phyloP scores from a whole-genome alignment of 441 rosid genomes.

The Croton laevigatus region DNA sequence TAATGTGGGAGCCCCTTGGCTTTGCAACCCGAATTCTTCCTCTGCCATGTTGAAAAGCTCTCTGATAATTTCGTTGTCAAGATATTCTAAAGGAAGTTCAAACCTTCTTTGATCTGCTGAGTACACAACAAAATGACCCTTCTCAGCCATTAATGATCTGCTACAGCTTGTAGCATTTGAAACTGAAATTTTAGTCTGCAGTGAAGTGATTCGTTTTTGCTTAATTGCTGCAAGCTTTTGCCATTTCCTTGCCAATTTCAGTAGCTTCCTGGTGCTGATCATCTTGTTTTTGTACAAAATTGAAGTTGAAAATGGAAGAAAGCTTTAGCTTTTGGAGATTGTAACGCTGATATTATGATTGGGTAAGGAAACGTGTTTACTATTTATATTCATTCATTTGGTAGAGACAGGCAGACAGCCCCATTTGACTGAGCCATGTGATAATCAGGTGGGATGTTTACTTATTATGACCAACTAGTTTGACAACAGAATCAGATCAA shows the following conservation, averaged over 20 bases:
- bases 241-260: slow-evolving; percentile 14
- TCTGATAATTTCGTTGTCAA: not conserved
- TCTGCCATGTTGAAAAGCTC: slow-evolving; percentile 12
- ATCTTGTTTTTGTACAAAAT: not conserved
- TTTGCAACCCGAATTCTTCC: slow-evolving; percentile 8
- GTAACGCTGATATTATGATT: slow-evolving; percentile 1
- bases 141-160: not conserved
- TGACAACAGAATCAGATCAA: too few species aligned
- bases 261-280: slow-evolving; percentile 1
- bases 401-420: too few species aligned
- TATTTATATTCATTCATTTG: not conserved
- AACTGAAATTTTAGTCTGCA: not conserved
- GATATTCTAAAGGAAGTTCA: slow-evolving; percentile 10
- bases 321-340: not conserved
- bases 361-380: not conserved
- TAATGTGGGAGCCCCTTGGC: slow-evolving; percentile 4
- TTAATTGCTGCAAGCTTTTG: slow-evolving; percentile 5
- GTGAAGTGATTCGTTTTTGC: not conserved
- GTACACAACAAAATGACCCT: slow-evolving; percentile 10
- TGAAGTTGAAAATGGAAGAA: not conserved
- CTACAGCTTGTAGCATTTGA: not conserved
- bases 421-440: too few species aligned
- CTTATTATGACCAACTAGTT: too few species aligned
- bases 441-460: too few species aligned
- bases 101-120: slow-evolving; percentile 7